Base-by-base conservation (phyloP, 805 yeast genomes). In the Metschnikowia continentalis region DNA sequence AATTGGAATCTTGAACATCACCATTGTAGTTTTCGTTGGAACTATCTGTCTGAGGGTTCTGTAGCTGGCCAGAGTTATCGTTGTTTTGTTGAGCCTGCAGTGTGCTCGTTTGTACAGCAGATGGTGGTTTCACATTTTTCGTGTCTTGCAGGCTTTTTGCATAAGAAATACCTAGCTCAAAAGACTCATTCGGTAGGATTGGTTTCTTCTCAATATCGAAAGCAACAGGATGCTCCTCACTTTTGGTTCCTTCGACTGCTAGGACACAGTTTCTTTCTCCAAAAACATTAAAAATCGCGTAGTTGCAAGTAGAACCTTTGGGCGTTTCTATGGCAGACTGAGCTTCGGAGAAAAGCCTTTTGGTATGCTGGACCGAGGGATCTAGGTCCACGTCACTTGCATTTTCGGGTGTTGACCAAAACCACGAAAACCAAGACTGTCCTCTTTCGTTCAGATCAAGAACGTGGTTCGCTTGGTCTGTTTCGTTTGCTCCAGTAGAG, bases 201-300 rank as follows among this genome's bases (percentile, higher is more conserved):
- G 77, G 77, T 19, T 64, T 60, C 42, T 64, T 68, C 35, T 60
- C 63, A 36, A 61, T 56, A 37, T 61, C 62, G 52, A 66, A 70
- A 42, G 54, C 58, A 1, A 72, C 75, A 3, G 78, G 78, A 30
- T 54, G 61, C 1, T 40, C 32, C 48, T 69, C 70, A 2, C 75
- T 64, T 5, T 54, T 47, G 2, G 77, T 72, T 13, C 65, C 71
- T 42, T 59, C 51, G 1, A 73, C 77, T 1, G 74, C 66, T 36
- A 74, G 50, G 47, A 70, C 73, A 23, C 42, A 47, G 10, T 43
- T 51, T 39, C 41, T 20, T 10, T 49, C 22, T 17, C 47, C 46
- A 32, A 42, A 46, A 2, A 19, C 32, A 32, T 61, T 59, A 44
- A 57, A 66, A 32, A 64, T 61, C 14, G 76, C 77, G 51, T 71